These are phyloP conservation scores for Myxozyma sirexii DNA, from an alignment of 805 yeast species.

Conservation along the genomic window DNA sequence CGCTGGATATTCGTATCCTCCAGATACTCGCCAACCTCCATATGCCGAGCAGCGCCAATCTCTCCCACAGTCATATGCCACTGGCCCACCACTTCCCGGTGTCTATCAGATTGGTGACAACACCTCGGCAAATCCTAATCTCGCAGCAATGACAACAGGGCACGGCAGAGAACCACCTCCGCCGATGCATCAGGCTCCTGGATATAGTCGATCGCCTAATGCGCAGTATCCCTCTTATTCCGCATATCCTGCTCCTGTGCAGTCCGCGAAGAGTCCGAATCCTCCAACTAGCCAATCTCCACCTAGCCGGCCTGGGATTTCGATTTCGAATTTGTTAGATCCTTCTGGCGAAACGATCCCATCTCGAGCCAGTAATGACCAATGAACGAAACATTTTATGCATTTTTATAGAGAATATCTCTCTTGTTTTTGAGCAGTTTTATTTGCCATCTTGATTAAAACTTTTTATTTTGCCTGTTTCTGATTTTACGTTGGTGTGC, in stretches of 20 bases:
- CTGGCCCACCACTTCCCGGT: neutral
- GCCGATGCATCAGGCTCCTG: neutral
- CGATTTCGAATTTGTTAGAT: conserved; percentile 21
- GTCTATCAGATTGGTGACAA: neutral
- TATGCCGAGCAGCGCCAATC: neutral
- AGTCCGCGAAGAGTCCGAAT: neutral
- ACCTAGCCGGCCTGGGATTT: conserved; percentile 10
- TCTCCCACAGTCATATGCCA: neutral
- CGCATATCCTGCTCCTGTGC: neutral
- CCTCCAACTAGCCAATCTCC: neutral
- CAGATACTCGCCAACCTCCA: neutral
- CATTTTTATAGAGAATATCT: neutral
- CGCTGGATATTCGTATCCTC: neutral
- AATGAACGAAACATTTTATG: neutral
- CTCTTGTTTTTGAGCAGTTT: neutral
- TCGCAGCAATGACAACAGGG: neutral
- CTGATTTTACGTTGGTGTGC: too few relatives aligned
- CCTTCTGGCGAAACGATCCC: conserved; percentile 22
- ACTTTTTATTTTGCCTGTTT: too few relatives aligned
- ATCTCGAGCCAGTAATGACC: neutral
- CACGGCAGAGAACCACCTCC: neutral
- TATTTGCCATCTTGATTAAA: too few relatives aligned
- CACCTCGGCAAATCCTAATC: neutral
- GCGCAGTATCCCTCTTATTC: neutral
- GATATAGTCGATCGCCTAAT: neutral